phyloP scores from a whole-genome alignment of 2,329 filamentous ascomycete genomes.

The Fusarium tuaranense region DNA sequence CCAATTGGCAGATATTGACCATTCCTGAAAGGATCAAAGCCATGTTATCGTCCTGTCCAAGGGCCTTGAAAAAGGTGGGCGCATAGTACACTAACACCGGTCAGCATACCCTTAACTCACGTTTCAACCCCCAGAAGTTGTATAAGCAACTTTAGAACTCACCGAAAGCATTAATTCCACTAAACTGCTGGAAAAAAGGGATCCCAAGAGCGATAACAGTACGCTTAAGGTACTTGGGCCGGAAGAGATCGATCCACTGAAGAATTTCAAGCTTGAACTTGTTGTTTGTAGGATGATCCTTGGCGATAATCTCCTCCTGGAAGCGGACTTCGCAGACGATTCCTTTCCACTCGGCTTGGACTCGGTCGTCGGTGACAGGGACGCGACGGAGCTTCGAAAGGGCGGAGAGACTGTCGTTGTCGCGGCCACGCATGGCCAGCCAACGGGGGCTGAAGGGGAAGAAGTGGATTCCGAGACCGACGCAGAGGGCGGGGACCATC shows the following conservation, averaged over 20 bases:
- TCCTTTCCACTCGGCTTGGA: slow-evolving; percentile 61
- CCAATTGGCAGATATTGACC: neutral
- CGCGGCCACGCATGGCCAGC: slow-evolving; percentile 54
- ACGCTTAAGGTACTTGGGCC: slow-evolving; percentile 55
- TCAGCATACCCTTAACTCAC: neutral
- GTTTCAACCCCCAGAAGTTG: no score
- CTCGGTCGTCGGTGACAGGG: slow-evolving; percentile 54
- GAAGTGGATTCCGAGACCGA: slow-evolving; percentile 56
- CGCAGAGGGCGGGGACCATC: slow-evolving; percentile 31
- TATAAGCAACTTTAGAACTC: neutral
- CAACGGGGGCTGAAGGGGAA: slow-evolving; percentile 60
- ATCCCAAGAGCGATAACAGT: slow-evolving; percentile 39
- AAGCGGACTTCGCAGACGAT: slow-evolving; percentile 62
- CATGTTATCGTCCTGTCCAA: neutral
- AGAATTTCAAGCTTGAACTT: slow-evolving; percentile 57
- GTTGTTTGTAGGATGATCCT: slow-evolving; percentile 29
- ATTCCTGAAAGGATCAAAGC: neutral
- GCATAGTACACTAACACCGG: neutral
- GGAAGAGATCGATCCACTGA: slow-evolving; percentile 61
- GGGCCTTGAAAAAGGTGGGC: neutral
- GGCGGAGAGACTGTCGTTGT: slow-evolving; percentile 52
- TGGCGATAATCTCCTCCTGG: slow-evolving; percentile 47
- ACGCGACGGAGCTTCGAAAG: slow-evolving; percentile 56
- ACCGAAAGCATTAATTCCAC: neutral
- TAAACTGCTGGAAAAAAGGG: neutral